Evolutionary conservation across 768 basidiomycete genomes (phyloP).

Genomic region (Tylopilus sp.): DNA sequence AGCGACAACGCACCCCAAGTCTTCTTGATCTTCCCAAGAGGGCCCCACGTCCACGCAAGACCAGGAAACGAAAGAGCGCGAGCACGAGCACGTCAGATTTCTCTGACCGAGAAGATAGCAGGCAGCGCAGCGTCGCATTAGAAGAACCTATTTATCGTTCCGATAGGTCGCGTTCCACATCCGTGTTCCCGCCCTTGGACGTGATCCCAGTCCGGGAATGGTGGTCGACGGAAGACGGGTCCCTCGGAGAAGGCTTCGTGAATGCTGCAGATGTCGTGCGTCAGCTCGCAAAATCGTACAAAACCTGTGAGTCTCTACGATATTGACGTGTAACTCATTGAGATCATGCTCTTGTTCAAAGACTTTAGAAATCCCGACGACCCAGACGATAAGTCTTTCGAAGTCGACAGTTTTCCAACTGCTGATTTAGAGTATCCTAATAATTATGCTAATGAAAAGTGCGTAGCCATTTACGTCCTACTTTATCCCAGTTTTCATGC

Average conservation of each 20-base stretch:
- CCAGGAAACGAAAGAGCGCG: conserved; percentile 23
- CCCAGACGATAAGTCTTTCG: conserved; percentile 58
- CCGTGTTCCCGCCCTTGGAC: conserved; percentile 38
- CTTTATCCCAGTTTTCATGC: not conserved
- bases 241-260: conserved; percentile 47
- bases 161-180: conserved; percentile 65
- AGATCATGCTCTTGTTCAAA: conserved; percentile 29
- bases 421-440: conserved; percentile 81
- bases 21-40: conserved; percentile 2
- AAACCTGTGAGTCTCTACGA: conserved; percentile 50
- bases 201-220: conserved; percentile 31
- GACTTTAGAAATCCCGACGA: conserved; percentile 71
- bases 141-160: conserved; percentile 53
- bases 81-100: conserved; percentile 29
- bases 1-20: conserved; percentile 19
- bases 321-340: not conserved
- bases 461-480: conserved; percentile 6
- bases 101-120: conserved; percentile 45
- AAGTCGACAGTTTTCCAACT: conserved; percentile 60
- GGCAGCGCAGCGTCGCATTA: conserved; percentile 36
- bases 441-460: conserved; percentile 66
- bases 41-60: conserved; percentile 16
- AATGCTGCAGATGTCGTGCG: conserved; percentile 67
- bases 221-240: conserved; percentile 55
- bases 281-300: conserved; percentile 62